Conservation (phyloP, 1,284 basidiomycete species). For the Ustilago esculenta region DNA sequence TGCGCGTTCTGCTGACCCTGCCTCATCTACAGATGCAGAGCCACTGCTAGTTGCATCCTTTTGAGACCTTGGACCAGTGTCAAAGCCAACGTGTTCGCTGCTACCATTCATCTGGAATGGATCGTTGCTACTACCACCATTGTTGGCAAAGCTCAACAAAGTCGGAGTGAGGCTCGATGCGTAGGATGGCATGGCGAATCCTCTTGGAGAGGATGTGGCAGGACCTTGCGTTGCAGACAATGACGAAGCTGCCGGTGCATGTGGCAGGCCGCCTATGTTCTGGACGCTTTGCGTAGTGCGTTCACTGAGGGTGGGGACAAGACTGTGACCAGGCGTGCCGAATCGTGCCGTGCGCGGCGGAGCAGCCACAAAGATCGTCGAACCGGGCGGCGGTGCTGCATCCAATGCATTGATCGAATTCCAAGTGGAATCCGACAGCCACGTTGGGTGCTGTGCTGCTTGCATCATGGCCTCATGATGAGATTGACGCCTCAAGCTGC, state of each 20-base stretch:
- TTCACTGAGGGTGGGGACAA: slow-evolving; percentile 37
- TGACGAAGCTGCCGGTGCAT: not conserved
- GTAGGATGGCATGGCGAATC: slow-evolving; percentile 6
- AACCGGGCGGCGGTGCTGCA: slow-evolving; percentile 35
- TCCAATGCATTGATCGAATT: slow-evolving; percentile 36
- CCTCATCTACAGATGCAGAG: not conserved
- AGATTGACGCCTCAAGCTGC: slow-evolving; percentile 3
- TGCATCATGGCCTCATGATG: slow-evolving; percentile 24
- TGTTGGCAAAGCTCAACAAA: slow-evolving; percentile 1
- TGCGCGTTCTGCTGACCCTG: not conserved
- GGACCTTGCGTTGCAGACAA: not conserved
- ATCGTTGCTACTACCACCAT: not conserved
- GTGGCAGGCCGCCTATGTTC: not conserved
- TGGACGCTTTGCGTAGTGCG: slow-evolving; percentile 25
- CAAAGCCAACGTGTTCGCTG: not conserved
- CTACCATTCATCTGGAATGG: not conserved
- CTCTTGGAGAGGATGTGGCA: slow-evolving; percentile 4
- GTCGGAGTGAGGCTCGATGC: slow-evolving; percentile 1
- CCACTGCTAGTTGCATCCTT: not conserved
- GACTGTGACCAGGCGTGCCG: slow-evolving; percentile 22
- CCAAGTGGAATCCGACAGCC: slow-evolving; percentile 49
- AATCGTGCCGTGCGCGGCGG: slow-evolving; percentile 25
- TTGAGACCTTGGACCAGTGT: not conserved
- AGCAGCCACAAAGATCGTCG: slow-evolving; percentile 45
- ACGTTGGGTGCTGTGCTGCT: slow-evolving; percentile 31